Base-by-base conservation (phyloP, 106 monocot species). In the Posidonia australis region DNA sequence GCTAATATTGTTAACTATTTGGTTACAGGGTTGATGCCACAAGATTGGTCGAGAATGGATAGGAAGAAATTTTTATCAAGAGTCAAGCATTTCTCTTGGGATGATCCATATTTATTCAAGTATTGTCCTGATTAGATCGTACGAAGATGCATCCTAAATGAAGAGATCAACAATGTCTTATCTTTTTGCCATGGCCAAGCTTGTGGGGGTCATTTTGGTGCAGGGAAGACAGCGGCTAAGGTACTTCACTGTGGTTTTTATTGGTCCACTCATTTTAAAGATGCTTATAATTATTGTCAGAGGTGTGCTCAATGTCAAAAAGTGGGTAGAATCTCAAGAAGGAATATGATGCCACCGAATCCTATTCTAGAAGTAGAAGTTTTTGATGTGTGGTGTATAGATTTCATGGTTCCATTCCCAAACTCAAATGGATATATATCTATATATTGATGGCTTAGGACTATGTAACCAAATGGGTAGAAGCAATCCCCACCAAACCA, bases 381-480 rank as follows among this genome's bases (percentile, higher is more conserved):
- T 12, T 65, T 51, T 49, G 48, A 65, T 65, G 24, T 25, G 5
- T 46, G 65, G 65, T 1, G 24, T 27, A 47, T 65, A 14, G 47
- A 65, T 28, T 51, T 65, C 46, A 65, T 65, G 48, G 46, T 13
- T 0, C 65, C 27, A 13, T 49, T 29, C 29, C 28, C 24, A 4
- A 47, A 25, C 0, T 28, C 13, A 18, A 16, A 18, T 18, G 51
- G 51, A 0, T 1, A 17, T 51, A 0, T 3, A n/a, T n/a, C 0
- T 51, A 12, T 18, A 51, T 47, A 0, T n/a, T 47, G 1, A 28
- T 65, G 28, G 65, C 0, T 24, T 0, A 24, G 1, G 47, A 51
- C 0, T 65, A 65, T 51, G 28, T 65, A 16, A 46, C 47, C 14
- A 47, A 51, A 65, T 65, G 47, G 65, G 17, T 65, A 25, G 65